phyloP scores from a whole-genome alignment of 2,329 filamentous ascomycete genomes.

The Diaporthe vexans region DNA sequence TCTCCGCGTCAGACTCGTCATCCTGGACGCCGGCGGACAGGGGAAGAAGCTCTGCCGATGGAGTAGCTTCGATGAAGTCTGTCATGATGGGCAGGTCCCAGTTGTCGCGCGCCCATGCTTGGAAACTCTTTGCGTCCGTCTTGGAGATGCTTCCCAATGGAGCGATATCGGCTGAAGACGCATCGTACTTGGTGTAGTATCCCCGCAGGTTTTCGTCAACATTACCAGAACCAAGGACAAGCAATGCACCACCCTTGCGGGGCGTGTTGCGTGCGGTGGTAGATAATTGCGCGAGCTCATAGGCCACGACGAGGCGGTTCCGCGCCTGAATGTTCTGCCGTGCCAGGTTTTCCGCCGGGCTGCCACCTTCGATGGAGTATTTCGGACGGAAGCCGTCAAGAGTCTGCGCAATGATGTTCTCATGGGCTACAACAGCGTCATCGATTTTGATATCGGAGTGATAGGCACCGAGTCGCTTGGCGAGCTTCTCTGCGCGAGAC shows the following conservation, averaged over 20 bases:
- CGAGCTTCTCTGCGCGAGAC: conserved; percentile 70
- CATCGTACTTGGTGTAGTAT: conserved; percentile 78
- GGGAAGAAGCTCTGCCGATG: conserved; percentile 66
- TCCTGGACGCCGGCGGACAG: conserved; percentile 56
- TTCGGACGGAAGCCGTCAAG: conserved; percentile 49
- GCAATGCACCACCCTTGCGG: conserved; percentile 66
- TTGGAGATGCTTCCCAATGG: conserved; percentile 70
- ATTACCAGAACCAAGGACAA: conserved; percentile 75
- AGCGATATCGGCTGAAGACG: conserved; percentile 67
- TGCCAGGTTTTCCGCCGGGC: conserved; percentile 69
- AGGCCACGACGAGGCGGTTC: conserved; percentile 74
- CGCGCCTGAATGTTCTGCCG: conserved; percentile 79
- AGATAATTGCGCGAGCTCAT: conserved; percentile 73
- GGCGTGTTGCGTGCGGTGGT: conserved; percentile 69
- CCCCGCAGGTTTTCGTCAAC: conserved; percentile 67
- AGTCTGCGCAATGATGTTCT: conserved; percentile 48
- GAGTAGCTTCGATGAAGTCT: conserved; percentile 72
- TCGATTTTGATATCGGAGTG: conserved; percentile 82
- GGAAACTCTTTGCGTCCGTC: conserved; percentile 76
- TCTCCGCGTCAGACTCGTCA: conserved; percentile 57
- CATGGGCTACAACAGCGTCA: conserved; percentile 70
- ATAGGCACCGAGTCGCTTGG: conserved; percentile 73
- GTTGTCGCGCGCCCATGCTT: conserved; percentile 66
- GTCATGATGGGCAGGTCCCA: conserved; percentile 74
- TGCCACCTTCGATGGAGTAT: conserved; percentile 71